Conservation (phyloP, 495 filamentous ascomycete genomes). For the Podospora sp. region DNA sequence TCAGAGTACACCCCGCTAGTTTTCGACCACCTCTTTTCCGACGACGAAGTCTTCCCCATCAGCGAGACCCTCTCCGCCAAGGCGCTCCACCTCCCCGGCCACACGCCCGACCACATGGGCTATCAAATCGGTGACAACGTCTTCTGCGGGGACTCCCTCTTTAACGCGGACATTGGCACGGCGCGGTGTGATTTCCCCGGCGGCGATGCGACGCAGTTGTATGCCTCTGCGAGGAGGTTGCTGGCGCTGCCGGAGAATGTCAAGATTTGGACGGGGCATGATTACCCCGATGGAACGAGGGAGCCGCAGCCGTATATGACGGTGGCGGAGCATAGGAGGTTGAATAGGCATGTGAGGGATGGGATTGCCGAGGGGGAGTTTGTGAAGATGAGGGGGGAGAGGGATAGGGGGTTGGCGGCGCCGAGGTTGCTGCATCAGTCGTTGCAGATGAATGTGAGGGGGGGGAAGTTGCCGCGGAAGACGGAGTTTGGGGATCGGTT, state of each 20-base stretch:
- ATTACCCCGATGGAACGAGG: slow-evolving; percentile 45
- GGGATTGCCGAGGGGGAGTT: slow-evolving; percentile 50
- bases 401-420: slow-evolving; percentile 51
- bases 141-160: slow-evolving; percentile 63
- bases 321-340: slow-evolving; percentile 50
- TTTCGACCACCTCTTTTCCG: slow-evolving; percentile 57
- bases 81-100: slow-evolving; percentile 60
- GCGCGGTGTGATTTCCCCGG: slow-evolving; percentile 65
- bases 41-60: slow-evolving; percentile 55
- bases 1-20: slow-evolving; percentile 43
- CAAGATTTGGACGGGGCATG: slow-evolving; percentile 56
- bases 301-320: slow-evolving; percentile 48
- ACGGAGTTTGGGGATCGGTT: slow-evolving; percentile 42
- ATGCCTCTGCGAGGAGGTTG: slow-evolving; percentile 47
- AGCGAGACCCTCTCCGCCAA: slow-evolving; percentile 44
- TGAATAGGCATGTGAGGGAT: slow-evolving; percentile 56
- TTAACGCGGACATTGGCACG: slow-evolving; percentile 59
- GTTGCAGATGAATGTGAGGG: slow-evolving; percentile 63
- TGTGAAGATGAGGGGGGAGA: slow-evolving; percentile 46
- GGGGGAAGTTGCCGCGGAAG: slow-evolving; percentile 47
- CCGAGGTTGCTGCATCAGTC: slow-evolving; percentile 58
- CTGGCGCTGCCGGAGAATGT: slow-evolving; percentile 49
- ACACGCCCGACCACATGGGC: slow-evolving; percentile 65
- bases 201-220: slow-evolving; percentile 51
- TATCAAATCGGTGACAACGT: slow-evolving; percentile 61